Conservation (phyloP, 352 stramenopile species). For the Phytophthora cactorum region DNA sequence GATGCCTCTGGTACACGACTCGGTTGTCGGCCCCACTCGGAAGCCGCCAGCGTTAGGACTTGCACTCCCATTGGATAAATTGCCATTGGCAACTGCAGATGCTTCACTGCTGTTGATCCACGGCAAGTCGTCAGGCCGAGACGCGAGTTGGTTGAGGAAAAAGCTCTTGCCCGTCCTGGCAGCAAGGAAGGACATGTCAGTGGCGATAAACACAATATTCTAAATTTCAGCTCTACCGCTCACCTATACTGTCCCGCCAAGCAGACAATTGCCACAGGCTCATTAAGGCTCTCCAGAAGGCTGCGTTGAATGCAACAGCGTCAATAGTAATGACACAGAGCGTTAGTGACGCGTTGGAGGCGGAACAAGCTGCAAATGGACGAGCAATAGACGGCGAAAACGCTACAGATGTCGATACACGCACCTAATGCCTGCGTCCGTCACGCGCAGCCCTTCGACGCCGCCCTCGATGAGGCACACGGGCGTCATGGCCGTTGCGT, state of each 20-base stretch:
- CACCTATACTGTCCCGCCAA: conserved; percentile 83
- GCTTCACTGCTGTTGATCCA: conserved; percentile 16
- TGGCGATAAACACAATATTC: background rate
- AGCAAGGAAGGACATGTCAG: background rate
- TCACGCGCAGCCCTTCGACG: conserved; percentile 55
- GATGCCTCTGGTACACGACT: conserved; percentile 87
- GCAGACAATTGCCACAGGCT: conserved; percentile 82
- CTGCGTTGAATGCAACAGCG: conserved; percentile 29
- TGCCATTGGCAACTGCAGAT: conserved; percentile 18
- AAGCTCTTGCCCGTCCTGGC: conserved; percentile 87
- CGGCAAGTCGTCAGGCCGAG: conserved; percentile 26
- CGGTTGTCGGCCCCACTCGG: conserved; percentile 78
- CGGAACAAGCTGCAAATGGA: conserved; percentile 1
- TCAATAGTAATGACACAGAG: conserved; percentile 5
- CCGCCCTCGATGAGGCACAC: conserved; percentile 70
- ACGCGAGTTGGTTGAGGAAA: conserved; percentile 85
- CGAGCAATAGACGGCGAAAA: background rate
- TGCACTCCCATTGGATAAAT: conserved; percentile 9
- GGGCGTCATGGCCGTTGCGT: conserved; percentile 31
- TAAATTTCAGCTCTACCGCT: background rate
- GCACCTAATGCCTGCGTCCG: conserved; percentile 59
- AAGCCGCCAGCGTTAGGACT: conserved; percentile 45
- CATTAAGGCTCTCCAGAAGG: conserved; percentile 63
- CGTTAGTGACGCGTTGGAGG: conserved; percentile 10
- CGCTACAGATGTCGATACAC: conserved; percentile 1